Evolutionary conservation across 805 yeast species (phyloP), one percentile per base, ranked within the genome.

Genomic region (Saturnispora halmiae): DNA sequence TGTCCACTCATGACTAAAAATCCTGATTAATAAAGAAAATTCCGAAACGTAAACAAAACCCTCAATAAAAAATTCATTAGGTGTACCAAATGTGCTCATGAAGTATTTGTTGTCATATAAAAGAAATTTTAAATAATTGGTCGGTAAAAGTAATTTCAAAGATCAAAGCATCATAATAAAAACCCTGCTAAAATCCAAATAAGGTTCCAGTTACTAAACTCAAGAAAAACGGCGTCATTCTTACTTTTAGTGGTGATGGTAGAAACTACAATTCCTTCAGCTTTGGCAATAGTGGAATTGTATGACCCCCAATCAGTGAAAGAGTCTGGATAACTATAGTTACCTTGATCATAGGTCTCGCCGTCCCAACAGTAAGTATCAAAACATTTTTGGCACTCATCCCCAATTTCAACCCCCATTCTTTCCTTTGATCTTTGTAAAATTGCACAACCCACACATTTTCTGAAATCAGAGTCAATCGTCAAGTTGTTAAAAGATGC

Each of bases 401-500:
- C 77, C n/a, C 75, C 62, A 44, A 81, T 80, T 14, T 72, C 66
- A 28, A 67, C 60, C 22, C 77, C 76, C 29, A 69, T 60, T 55
- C 87, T 70, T 61, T 84, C 92, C 54, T 79, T 78, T 31, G 80
- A 74, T 58, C 95, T 75, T 63, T 84, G 79, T 44, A 84, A 68
- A 34, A 85, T 72, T 8, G 94, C 95, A 67, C 95, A 85, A 2
- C 82, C 83, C 36, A 85, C 70, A 65, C 95, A 85, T 6, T 77
- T 71, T 31, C 73, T 64, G 79, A 83, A 85, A 31, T 81, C 77
- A 4, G 63, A 55, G 49, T 82, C 94, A 19, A 78, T 54, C 11
- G 94, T 79, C 28, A 75, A 61, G 56, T 83, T 84, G 43, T 69
- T 66, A 53, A 81, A 72, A 1, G 88, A 67, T 10, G 79, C 72